Evolutionary conservation across 768 basidiomycete genomes (phyloP).

Genomic region (Postia placenta): DNA sequence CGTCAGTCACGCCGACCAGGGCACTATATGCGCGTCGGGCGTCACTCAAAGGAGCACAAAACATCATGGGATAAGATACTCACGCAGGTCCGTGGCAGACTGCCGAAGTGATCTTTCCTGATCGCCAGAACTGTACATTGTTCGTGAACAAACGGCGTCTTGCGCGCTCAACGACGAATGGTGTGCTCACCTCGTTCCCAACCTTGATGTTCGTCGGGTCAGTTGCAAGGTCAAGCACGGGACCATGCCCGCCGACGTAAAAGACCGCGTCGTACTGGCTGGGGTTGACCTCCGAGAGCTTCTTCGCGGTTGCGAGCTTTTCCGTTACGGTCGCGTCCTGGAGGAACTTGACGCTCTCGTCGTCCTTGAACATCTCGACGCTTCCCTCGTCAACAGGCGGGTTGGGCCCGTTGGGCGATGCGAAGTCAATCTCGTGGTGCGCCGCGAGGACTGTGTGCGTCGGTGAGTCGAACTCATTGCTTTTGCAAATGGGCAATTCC

Average conservation of each 20-base stretch:
- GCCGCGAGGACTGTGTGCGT: constrained; percentile 23
- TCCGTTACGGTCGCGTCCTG: constrained; percentile 43
- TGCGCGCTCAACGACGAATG: background rate
- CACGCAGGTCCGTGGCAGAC: constrained; percentile 81
- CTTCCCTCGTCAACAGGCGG: constrained; percentile 62
- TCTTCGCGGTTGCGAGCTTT: constrained; percentile 52
- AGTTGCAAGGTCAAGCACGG: constrained; percentile 61
- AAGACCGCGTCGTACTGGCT: constrained; percentile 69
- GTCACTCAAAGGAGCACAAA: background rate
- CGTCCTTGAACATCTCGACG: constrained; percentile 44
- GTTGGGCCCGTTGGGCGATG: constrained; percentile 46
- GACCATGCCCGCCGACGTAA: constrained; percentile 77
- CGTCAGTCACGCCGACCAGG: constrained; percentile 49
- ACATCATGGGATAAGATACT: no score
- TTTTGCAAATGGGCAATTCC: background rate
- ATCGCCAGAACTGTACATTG: constrained; percentile 50
- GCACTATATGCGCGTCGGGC: constrained; percentile 31
- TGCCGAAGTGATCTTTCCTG: constrained; percentile 60
- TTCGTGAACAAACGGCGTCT: no score
- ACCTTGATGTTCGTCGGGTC: constrained; percentile 54
- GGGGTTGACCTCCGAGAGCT: constrained; percentile 50
- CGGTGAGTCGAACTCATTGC: background rate
- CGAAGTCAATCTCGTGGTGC: constrained; percentile 37
- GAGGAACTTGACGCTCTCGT: constrained; percentile 51
- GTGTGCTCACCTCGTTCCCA: constrained; percentile 40